Evolutionary conservation across 176 grass and related monocot species (phyloP).

Genomic region (Aegilops sharonensis): DNA sequence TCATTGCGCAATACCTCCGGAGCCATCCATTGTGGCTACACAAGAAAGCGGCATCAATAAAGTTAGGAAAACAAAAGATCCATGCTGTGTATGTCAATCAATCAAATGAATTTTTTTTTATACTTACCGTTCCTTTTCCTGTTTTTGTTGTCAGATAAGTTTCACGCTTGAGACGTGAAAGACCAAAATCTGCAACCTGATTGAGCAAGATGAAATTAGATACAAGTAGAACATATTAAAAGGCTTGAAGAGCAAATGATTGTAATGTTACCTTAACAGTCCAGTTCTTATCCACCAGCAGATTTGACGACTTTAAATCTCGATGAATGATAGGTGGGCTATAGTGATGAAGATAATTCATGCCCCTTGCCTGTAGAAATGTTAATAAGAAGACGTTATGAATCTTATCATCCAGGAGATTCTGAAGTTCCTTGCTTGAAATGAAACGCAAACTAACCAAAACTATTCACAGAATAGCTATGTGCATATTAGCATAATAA

Average conservation of each 20-base stretch:
- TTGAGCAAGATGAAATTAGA: slow-evolving; percentile 25
- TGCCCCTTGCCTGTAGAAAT: slow-evolving; percentile 74
- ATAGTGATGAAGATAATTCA: slow-evolving; percentile 99
- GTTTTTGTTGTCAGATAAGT: slow-evolving; percentile 92
- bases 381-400: neutral
- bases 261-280: slow-evolving; percentile 70
- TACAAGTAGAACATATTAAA: neutral
- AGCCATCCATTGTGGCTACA: slow-evolving; percentile 98
- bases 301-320: slow-evolving; percentile 97
- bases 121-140: slow-evolving; percentile 94
- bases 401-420: neutral
- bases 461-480: slow-evolving; percentile 19
- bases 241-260: slow-evolving; percentile 25
- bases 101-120: slow-evolving; percentile 11
- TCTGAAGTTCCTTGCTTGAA: slow-evolving; percentile 7
- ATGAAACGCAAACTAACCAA: slow-evolving; percentile 6
- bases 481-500: neutral
- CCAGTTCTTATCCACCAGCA: slow-evolving; percentile 99
- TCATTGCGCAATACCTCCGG: slow-evolving; percentile 97
- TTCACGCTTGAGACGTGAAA: slow-evolving; percentile 93
- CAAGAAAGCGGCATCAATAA: slow-evolving; percentile 16
- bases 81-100: neutral
- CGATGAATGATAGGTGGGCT: slow-evolving; percentile 91
- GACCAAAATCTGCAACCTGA: slow-evolving; percentile 98
- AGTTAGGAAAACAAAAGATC: slow-evolving; percentile 17